Base-by-base conservation (phyloP, 2,329 filamentous ascomycete species). In the Laburnicola sp. region DNA sequence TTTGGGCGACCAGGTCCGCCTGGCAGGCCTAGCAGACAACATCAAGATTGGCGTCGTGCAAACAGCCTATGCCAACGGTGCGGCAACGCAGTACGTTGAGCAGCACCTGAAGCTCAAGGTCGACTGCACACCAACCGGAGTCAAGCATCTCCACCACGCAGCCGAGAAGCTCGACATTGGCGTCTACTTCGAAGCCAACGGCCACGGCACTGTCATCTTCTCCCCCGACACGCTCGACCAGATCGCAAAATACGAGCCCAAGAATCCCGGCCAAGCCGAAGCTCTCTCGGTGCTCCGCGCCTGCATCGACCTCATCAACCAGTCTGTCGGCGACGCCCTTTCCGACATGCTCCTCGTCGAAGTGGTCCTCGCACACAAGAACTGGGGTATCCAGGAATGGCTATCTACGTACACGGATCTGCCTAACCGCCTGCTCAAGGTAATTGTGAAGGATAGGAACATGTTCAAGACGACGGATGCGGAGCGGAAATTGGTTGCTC, bases 131-230 rank as follows among this genome's bases (percentile, higher is more conserved):
- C 86, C 91, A 10, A 99, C 94, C 0, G 94, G 94, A 60, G 94
- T 99, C 56, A 99, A 99, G 80, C 89, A 97, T 75, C 83, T 99
- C 57, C 94, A 99, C 76, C 94, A 97, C 69, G 94, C 91, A n/a
- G 94, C 94, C 34, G 86, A 89, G 66, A 89, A 92, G 60, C 96
- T 95, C 64, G 94, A 99, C 66, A 86, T 97, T 48, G 94, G 94
- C 50, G 91, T 97, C 45, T 99, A 99, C 78, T 99, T 99, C 67
- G 94, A 99, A 78, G 94, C 94, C 59, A 99, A 99, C 71, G 94
- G 94, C 27, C 94, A 99, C 74, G 94, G 94, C 59, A 99, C 94
- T 7, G 88, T 97, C 31, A 86, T 97, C 48, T 99, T 99, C 80
- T 96, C 90, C 1, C 84, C 88, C 51, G 86, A 89, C 53, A 93